A percentile compares a stretch with the other conserved stretches of the same genome.
phyloP scores from a whole-genome alignment of 2,329 filamentous ascomycete genomes.

The Sporothrix phasma region DNA sequence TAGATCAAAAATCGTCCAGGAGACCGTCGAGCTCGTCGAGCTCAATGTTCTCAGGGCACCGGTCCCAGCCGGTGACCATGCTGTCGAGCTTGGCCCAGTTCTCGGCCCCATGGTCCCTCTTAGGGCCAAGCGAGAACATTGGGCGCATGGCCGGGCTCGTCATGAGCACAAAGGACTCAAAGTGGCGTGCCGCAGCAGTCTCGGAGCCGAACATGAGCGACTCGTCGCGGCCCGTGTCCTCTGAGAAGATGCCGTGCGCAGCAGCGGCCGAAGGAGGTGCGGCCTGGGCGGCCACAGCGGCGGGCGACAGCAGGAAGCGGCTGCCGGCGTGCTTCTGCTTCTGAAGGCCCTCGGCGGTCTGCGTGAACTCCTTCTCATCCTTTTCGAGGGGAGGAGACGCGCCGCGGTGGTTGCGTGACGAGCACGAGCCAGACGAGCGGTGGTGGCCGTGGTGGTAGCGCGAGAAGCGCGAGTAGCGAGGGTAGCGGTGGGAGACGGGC shows the following conservation, averaged over 20 bases:
- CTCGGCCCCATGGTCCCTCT: slow-evolving; percentile 31
- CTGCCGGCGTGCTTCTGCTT: slow-evolving; percentile 49
- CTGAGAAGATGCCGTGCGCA: slow-evolving; percentile 26
- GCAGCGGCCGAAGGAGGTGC: slow-evolving; percentile 19
- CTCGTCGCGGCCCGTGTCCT: slow-evolving; percentile 39
- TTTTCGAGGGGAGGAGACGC: slow-evolving; percentile 82
- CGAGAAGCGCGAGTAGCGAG: background rate
- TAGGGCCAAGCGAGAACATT: slow-evolving; percentile 34
- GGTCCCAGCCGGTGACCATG: slow-evolving; percentile 46
- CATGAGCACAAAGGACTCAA: slow-evolving; percentile 33
- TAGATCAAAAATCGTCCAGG: slow-evolving; percentile 61
- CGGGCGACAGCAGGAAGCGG: slow-evolving; percentile 23
- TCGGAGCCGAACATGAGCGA: slow-evolving; percentile 44
- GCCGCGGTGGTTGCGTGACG: slow-evolving; percentile 46
- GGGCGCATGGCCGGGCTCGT: slow-evolving; percentile 48
- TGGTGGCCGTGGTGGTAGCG: slow-evolving; percentile 2
- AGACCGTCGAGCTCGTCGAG: slow-evolving; percentile 87
- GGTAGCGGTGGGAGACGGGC: slow-evolving; percentile 38
- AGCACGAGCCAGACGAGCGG: slow-evolving; percentile 27
- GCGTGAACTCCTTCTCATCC: slow-evolving; percentile 93
- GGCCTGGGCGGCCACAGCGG: slow-evolving; percentile 21
- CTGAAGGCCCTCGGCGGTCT: slow-evolving; percentile 79
- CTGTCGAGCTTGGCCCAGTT: slow-evolving; percentile 36
- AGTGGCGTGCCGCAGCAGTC: slow-evolving; percentile 16
- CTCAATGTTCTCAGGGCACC: slow-evolving; percentile 78